phyloP scores from a whole-genome alignment of 1,139 yeast genomes.

The Suhomyces choctaworum region DNA sequence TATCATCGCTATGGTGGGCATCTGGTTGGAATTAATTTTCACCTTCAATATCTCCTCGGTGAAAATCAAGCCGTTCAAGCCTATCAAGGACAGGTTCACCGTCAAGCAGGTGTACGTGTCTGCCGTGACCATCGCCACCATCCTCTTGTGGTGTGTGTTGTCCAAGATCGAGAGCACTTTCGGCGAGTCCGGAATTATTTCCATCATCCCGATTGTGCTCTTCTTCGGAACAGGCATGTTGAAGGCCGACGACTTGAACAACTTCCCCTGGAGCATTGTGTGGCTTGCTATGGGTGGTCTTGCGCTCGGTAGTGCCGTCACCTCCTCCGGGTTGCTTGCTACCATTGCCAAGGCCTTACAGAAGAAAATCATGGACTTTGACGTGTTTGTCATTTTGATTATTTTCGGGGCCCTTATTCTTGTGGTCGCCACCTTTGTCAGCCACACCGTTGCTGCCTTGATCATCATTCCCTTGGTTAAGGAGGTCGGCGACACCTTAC shows the following conservation, averaged over 20 bases:
- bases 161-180: conserved; percentile 61
- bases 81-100: conserved; percentile 71
- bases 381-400: conserved; percentile 66
- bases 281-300: conserved; percentile 96
- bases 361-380: conserved; percentile 54
- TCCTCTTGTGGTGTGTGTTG: conserved; percentile 82
- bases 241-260: conserved; percentile 84
- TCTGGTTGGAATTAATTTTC: conserved; percentile 70
- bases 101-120: conserved; percentile 71
- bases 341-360: conserved; percentile 76
- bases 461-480: conserved; percentile 86
- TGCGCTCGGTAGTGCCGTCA: conserved; percentile 88
- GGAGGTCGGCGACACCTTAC: conserved; percentile 77
- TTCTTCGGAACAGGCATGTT: conserved; percentile 87
- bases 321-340: conserved; percentile 80
- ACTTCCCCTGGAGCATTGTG: conserved; percentile 91
- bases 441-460: conserved; percentile 94
- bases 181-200: conserved; percentile 90
- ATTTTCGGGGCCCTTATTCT: conserved; percentile 78
- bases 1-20: conserved; percentile 55
- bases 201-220: conserved; percentile 77
- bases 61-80: conserved; percentile 55
- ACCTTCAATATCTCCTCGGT: conserved; percentile 60
- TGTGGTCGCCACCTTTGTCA: conserved; percentile 87
- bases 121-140: conserved; percentile 66